Evolutionary conservation across 2,329 filamentous ascomycete genomes (phyloP), one percentile per base, ranked within the genome.

Genomic region (Ceratocystis destructans): DNA sequence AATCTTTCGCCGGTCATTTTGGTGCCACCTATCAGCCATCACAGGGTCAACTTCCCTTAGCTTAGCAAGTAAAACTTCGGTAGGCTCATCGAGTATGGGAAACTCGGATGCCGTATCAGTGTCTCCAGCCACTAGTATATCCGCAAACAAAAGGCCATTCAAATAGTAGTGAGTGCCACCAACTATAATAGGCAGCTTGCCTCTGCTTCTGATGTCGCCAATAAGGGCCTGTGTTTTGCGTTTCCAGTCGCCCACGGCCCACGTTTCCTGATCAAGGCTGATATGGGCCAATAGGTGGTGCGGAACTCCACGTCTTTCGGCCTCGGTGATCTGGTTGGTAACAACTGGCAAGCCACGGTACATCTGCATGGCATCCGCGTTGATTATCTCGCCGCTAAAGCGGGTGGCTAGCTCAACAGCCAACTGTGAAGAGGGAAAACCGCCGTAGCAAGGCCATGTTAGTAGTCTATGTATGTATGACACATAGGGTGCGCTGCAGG

Each of bases 341-440:
- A 97, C 93, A 69, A 97, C 87, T 4, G 94, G 91, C 55, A 99
- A 79, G 2, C 94, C 94, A 64, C 83, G 82, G 75, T 99, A 99
- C 77, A 99, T 86, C 74, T 99, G 94, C 91, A 99, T 96, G 48
- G 94, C 94, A 79, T 99, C 94, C 61, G 90, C 90, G 73, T 99
- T 99, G 77, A 99, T 91, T 64, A 99, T 83, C 75, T 99, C 94
- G 73, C 95, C 94, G 75, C 94, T 87, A 76, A 91, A 92, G 25
- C 82, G 84, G 53, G 81, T 81, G 0, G 95, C 94, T 64, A 99
- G 78, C 69, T 96, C 90, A 50, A 99, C 87, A 7, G 94, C 94
- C 70, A 96, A 83, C 91, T 96, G 37, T 25, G 59, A 31, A 61
- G 46, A 12, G 45, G 62, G 22, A 59, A 55, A n/a, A 28, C 28